Conservation (phyloP, 148 eudicot genomes). For the Silene latifolia region DNA sequence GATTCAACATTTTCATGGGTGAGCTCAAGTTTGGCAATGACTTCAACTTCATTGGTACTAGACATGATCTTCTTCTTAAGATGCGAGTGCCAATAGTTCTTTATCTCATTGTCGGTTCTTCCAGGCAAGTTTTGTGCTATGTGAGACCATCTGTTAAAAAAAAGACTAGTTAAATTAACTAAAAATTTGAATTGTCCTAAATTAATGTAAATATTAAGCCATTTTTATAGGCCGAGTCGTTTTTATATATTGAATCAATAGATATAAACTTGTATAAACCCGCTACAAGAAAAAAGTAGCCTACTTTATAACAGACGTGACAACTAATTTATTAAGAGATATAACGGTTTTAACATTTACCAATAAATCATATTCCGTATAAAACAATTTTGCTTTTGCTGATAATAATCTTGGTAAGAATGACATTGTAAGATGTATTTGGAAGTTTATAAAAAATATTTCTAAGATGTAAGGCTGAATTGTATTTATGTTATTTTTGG, state of each 20-base stretch:
- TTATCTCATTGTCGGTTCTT: slow-evolving; percentile 82
- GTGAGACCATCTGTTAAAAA: slow-evolving; percentile 61
- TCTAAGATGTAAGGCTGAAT: neutral
- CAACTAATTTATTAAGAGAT: too few species aligned
- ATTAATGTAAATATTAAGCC: too few species aligned
- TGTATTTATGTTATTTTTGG: neutral
- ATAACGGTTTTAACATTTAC: too few species aligned
- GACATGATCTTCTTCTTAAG: slow-evolving; percentile 47
- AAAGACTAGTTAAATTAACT: too few species aligned
- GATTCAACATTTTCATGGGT: slow-evolving; percentile 15
- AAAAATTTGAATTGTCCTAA: too few species aligned
- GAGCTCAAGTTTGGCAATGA: neutral
- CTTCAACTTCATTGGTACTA: slow-evolving; percentile 4
- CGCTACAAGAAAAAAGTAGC: too few species aligned
- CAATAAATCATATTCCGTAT: too few species aligned
- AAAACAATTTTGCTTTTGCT: too few species aligned
- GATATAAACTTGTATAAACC: too few species aligned
- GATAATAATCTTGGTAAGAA: neutral
- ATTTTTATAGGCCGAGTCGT: too few species aligned
- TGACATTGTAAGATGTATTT: neutral
- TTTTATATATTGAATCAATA: too few species aligned
- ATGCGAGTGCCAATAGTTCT: slow-evolving; percentile 72
- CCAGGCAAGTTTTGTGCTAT: slow-evolving; percentile 73
- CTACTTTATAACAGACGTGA: too few species aligned
- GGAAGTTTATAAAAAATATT: neutral